Evolutionary conservation across 805 yeast species (phyloP), one percentile per base, ranked within the genome.

Genomic region (Zygosaccharomyces siamensis): DNA sequence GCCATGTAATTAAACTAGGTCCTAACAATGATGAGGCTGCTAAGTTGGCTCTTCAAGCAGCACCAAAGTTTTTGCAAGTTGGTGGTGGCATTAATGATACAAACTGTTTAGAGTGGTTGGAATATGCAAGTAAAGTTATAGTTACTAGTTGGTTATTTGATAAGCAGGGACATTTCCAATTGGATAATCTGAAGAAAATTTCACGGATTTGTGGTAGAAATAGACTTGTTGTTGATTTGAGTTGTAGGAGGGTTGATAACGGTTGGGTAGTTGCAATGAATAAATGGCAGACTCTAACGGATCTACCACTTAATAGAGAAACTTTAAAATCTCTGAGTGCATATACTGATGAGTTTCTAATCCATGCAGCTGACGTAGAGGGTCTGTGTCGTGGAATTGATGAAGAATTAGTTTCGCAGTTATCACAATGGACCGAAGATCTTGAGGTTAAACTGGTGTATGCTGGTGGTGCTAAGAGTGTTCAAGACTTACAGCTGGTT

Each of bases 311-410:
- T 46, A 72, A 72, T 43, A 64, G 67, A 43, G 77, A 76, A 23
- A 76, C 85, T 24, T 76, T 93, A 50, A 63, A 58, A 3, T 51
- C 67, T 41, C 73, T 93, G 35, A 68, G 83, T 7, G 48, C 72
- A 43, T 87, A 84, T 68, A 88, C 97, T 59, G 77, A 80, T 54
- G 99, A 93, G 69, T 87, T 92, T 61, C 71, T 93, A 46, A 84
- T 93, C 14, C 99, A 93, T 70, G 99, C 99, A 3, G 99, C 99
- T 0, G 99, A 93, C 67, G 98, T 93, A 3, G 99, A 93, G 68
- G 99, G 99, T 0, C 73, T 93, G 14, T 93, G 99, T 65, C 77
- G 80, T 37, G 99, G 99, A 0, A 86, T 93, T 30, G 99, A 93
- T 61, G 82, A 83, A 61, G 78, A 81, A 14, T 72, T 93, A 38